Conservation (phyloP, 257 asterid genomes). For the Solanum chilense region DNA sequence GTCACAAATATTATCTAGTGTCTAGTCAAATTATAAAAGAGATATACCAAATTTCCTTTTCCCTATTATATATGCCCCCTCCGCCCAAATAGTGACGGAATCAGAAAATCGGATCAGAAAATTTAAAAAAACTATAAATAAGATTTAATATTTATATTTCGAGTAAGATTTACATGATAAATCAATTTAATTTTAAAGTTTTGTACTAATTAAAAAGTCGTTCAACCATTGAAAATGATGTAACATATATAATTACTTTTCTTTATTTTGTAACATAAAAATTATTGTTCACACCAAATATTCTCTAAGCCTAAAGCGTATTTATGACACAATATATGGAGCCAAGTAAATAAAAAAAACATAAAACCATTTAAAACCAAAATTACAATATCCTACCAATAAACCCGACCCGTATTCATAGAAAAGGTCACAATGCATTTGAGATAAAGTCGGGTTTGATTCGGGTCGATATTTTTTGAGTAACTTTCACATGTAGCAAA, state of each 20-base stretch:
- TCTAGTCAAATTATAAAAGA: neutral
- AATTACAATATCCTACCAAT: neutral
- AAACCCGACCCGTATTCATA: neutral
- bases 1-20: neutral
- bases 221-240: neutral
- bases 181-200: neutral
- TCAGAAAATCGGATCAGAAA: rapidly evolving
- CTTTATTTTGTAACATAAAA: neutral
- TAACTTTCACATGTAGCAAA: too few species aligned
- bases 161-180: too few species aligned
- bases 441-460: neutral
- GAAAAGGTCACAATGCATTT: neutral
- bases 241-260: neutral
- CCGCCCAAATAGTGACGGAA: rapidly evolving
- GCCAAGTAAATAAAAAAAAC: neutral
- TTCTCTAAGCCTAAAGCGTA: neutral
- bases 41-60: neutral
- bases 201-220: neutral
- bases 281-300: neutral
- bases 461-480: neutral
- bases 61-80: neutral
- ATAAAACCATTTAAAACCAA: neutral
- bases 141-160: too few species aligned
- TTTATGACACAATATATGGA: neutral
- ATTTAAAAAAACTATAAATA: too few species aligned